Conservation (phyloP, 176 grass and related monocot species). For the Oropetium thomaeum region DNA sequence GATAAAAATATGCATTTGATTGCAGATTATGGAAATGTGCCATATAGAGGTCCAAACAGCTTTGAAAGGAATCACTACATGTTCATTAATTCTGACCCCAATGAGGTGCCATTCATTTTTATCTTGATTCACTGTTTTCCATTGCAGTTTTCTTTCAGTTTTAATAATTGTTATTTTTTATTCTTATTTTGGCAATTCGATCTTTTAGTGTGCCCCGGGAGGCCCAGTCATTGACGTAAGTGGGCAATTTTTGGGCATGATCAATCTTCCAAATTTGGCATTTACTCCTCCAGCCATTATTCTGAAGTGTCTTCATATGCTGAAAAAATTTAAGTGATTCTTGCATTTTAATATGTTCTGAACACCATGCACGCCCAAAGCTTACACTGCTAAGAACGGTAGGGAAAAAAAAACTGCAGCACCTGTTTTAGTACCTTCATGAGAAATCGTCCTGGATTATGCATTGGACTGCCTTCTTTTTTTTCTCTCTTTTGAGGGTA, state of each 20-base stretch:
- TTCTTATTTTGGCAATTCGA: background rate
- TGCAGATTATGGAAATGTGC: background rate
- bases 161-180: background rate
- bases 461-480: no score
- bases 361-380: no score
- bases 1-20: background rate
- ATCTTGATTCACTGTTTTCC: background rate
- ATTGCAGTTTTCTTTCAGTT: no score
- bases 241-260: background rate
- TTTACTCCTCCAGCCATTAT: background rate
- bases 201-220: background rate
- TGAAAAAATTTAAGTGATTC: background rate
- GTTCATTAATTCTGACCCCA: background rate
- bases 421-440: no score
- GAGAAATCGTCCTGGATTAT: no score
- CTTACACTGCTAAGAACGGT: no score
- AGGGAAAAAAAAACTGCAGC: no score
- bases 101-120: background rate
- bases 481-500: no score
- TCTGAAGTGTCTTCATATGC: background rate
- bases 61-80: background rate
- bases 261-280: background rate
- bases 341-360: background rate
- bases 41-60: background rate
- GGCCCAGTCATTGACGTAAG: background rate